A percentile compares a stretch with the other conserved stretches of the same genome.
Evolutionary conservation across 495 filamentous ascomycete genomes (phyloP).

Genomic region (Acidomyces sp.): DNA sequence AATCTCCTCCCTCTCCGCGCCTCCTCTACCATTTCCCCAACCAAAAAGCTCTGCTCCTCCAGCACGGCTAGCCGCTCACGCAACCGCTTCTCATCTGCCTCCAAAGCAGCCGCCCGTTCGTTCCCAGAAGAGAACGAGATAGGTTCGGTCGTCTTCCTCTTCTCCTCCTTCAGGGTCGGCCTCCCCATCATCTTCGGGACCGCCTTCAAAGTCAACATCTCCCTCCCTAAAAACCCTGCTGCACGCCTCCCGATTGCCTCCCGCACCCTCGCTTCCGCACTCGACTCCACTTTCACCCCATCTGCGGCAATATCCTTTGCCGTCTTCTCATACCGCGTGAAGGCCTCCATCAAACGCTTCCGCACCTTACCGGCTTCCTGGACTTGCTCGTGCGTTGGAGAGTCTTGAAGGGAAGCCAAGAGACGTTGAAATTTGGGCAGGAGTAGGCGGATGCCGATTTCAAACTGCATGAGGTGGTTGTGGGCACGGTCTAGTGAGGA

Average conservation of each 20-base stretch:
- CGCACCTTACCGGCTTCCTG: constrained; percentile 82
- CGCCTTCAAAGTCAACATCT: constrained; percentile 84
- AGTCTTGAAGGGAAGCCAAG: constrained; percentile 56
- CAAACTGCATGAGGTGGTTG: constrained; percentile 77
- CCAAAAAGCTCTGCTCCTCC: constrained; percentile 89
- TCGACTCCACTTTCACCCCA: constrained; percentile 56
- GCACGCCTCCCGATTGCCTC: constrained; percentile 74
- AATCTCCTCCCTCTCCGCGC: constrained; percentile 72
- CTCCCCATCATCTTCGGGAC: constrained; percentile 51
- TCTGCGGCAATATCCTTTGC: constrained; percentile 71
- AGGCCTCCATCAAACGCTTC: constrained; percentile 80
- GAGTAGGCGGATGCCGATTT: constrained; percentile 71
- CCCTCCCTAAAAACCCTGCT: constrained; percentile 71
- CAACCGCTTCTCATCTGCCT: constrained; percentile 76
- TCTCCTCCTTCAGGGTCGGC: constrained; percentile 21
- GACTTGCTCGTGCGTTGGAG: constrained; percentile 59
- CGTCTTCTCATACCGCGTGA: constrained; percentile 76
- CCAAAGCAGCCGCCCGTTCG: constrained; percentile 50
- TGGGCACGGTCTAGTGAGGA: constrained; percentile 77
- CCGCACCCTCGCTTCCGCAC: constrained; percentile 64
- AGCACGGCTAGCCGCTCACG: constrained; percentile 76
- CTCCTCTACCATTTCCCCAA: constrained; percentile 73
- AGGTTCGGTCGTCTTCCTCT: constrained; percentile 28
- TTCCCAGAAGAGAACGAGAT: constrained; percentile 50
- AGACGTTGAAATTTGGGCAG: constrained; percentile 79